Base-by-base conservation (phyloP, 176 grass and related monocot genomes). In the Triticum timopheevii region DNA sequence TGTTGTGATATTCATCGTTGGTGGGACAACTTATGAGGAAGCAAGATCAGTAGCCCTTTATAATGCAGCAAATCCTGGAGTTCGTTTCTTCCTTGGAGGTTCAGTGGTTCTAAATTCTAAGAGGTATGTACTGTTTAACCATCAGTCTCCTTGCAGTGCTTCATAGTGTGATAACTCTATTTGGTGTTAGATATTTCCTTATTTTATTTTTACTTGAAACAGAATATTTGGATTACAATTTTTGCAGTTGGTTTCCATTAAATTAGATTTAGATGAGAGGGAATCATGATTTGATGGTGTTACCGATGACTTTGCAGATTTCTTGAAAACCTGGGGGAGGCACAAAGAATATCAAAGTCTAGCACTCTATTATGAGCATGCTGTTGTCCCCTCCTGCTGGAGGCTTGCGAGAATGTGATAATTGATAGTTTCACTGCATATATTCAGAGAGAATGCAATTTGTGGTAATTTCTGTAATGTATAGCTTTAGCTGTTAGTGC, bases 11-110 rank as follows among this genome's bases (percentile, higher is more conserved):
- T 98, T 98, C 83, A 94, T 98, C 64, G 90, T 96, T 86, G 97
- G 97, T 83, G 97, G 97, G 24, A 98, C 94, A 65, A 96, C 94
- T 59, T 98, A 98, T 19, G 97, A 98, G 87, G 97, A 98, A 87
- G 87, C 97, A 61, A 89, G 94, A 42, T 82, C 90, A 28, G 92
- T 98, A 71, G 97, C 97, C 71, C 90, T 98, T 56, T 86, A 94
- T 68, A 98, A 93, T 90, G 87, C 92, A 49, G 64, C 90, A 67
- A 96, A 96, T 87, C 80, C 88, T 19, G 97, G 94, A 86, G 93
- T 91, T 77, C 93, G 94, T 71, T 98, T 98, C 72, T 93, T 98
- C 80, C 94, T 98, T 85, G 97, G 97, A 61, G 97, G 97, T 49
- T 98, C 97, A 33, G 61, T 86, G 22, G 92, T 98, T 84, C 84